A percentile compares a stretch with the other conserved stretches of the same genome.
Evolutionary conservation across 1,284 basidiomycete species (phyloP).

Genomic region (Mycena sp.): DNA sequence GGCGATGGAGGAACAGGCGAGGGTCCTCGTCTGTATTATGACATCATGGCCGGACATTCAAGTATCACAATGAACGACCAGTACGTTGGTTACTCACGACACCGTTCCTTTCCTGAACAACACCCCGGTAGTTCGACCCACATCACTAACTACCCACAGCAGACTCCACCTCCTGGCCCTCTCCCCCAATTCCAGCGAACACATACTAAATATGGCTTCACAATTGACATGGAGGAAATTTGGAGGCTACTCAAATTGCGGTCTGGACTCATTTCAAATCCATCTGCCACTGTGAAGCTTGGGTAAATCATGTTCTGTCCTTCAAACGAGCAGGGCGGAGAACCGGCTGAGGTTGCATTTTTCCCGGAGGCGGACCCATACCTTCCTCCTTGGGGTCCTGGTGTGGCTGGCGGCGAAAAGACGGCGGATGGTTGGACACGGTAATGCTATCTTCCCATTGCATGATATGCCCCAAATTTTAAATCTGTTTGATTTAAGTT

Average conservation of each 20-base stretch:
- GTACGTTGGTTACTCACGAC: background rate
- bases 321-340: conserved; percentile 2
- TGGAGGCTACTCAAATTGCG: conserved; percentile 1
- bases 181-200: conserved; percentile 4
- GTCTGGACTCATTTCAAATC: conserved; percentile 4
- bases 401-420: conserved; percentile 3
- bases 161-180: conserved; percentile 3
- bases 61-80: background rate
- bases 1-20: background rate
- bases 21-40: background rate
- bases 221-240: conserved; percentile 4
- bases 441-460: conserved; percentile 6
- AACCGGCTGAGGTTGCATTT: conserved; percentile 9
- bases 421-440: conserved; percentile 4
- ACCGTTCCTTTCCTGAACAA: background rate
- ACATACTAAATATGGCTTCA: background rate
- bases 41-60: background rate
- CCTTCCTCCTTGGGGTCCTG: background rate
- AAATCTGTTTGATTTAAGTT: conserved; percentile 4
- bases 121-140: background rate
- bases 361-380: background rate
- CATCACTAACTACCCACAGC: conserved; percentile 5
- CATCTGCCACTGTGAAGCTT: conserved; percentile 2
- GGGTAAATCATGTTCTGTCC: conserved; percentile 5
- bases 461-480: conserved; percentile 5